phyloP scores from a whole-genome alignment of 352 stramenopile genomes.

The Globisporangium apiculatum region DNA sequence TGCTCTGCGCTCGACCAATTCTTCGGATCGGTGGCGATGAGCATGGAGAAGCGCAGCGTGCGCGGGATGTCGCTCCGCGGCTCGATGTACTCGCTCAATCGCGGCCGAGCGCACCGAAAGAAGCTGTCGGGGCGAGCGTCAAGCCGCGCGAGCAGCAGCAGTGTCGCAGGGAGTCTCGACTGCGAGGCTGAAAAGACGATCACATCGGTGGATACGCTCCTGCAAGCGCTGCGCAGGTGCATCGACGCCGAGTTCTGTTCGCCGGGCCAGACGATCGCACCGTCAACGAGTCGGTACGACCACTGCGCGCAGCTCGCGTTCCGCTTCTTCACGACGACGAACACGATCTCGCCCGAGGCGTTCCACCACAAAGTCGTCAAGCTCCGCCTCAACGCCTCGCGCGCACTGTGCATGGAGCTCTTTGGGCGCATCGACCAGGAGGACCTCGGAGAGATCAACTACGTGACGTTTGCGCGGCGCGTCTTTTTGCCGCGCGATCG shows the following conservation, averaged over 20 bases:
- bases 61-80: constrained; percentile 27
- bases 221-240: constrained; percentile 40
- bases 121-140: constrained; percentile 8
- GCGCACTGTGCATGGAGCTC: constrained; percentile 37
- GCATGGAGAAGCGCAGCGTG: constrained; percentile 14
- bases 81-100: constrained; percentile 25
- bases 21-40: too few relatives aligned
- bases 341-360: constrained; percentile 55
- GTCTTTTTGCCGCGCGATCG: constrained; percentile 42
- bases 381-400: constrained; percentile 41
- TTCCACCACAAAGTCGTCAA: constrained; percentile 63
- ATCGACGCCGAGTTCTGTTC: constrained; percentile 44
- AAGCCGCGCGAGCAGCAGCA: constrained; percentile 3
- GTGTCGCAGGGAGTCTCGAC: not conserved
- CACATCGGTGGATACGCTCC: constrained; percentile 33
- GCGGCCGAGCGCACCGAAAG: constrained; percentile 8
- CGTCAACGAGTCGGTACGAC: constrained; percentile 31
- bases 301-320: constrained; percentile 66
- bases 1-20: too few relatives aligned
- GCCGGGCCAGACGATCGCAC: constrained; percentile 26
- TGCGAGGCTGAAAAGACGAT: constrained; percentile 14
- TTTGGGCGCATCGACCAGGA: constrained; percentile 61
- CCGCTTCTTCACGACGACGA: constrained; percentile 70
- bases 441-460: constrained; percentile 58
- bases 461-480: constrained; percentile 48